These are phyloP conservation scores for Rhizophagus clarus DNA, from an alignment of 192 early-diverging fungal genomes.

Conservation along the genomic window DNA sequence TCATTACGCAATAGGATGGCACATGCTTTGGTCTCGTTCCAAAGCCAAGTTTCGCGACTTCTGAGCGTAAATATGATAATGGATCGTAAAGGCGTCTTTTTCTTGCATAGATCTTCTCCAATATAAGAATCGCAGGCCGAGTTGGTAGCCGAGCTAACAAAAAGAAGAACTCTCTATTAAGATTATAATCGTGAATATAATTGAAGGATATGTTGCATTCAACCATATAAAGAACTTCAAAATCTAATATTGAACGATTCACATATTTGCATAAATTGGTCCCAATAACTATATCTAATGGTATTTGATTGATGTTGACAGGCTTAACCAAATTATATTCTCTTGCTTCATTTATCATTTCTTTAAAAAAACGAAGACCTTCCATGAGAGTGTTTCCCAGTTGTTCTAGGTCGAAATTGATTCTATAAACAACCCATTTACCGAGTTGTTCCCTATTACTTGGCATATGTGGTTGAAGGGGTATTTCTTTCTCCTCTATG, in stretches of 20 bases:
- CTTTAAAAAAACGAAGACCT: not conserved
- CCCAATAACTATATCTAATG: not conserved
- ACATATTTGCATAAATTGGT: not conserved
- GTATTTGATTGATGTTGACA: not conserved
- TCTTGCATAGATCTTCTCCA: conserved; percentile 35
- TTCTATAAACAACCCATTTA: conserved; percentile 47
- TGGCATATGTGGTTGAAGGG: conserved; percentile 36
- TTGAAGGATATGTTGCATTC: conserved; percentile 46
- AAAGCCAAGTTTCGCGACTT: conserved; percentile 26
- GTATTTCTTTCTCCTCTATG: not conserved
- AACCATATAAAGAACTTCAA: conserved; percentile 51
- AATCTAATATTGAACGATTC: conserved; percentile 31
- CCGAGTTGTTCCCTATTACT: conserved; percentile 39
- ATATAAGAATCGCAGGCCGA: conserved; percentile 35
- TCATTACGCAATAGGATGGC: conserved; percentile 49
- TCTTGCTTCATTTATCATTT: conserved; percentile 31
- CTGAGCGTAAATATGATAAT: conserved; percentile 27
- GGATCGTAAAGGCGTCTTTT: conserved; percentile 48
- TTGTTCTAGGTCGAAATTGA: conserved; percentile 1
- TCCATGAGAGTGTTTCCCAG: not conserved
- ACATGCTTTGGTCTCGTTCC: conserved; percentile 33
- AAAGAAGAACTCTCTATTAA: conserved; percentile 40
- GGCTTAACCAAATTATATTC: conserved; percentile 39
- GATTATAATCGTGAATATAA: conserved; percentile 47
- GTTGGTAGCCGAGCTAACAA: conserved; percentile 33